These are phyloP conservation scores for Heliosperma pusillum DNA, from an alignment of 148 eudicot species.

Conservation along the genomic window DNA sequence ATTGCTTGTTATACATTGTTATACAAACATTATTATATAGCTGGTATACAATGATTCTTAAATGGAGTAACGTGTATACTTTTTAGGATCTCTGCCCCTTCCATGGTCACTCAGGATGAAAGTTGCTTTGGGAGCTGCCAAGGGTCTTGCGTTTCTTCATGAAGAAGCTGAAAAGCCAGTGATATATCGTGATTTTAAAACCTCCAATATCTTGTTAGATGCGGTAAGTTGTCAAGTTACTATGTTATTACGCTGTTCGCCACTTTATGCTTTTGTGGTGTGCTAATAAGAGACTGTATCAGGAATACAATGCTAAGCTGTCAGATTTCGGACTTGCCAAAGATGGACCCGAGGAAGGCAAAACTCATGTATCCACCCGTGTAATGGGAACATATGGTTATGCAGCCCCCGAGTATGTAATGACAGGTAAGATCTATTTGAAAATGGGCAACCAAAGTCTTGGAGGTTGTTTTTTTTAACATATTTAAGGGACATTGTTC, in stretches of 20 bases:
- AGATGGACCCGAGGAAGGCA: constrained; percentile 91
- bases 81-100: constrained; percentile 78
- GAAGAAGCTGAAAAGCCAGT: constrained; percentile 91
- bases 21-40: not conserved
- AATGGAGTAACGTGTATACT: not conserved
- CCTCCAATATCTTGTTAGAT: constrained; percentile 86
- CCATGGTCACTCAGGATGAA: constrained; percentile 94
- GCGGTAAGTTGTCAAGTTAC: constrained; percentile 55
- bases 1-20: not conserved
- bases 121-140: constrained; percentile 87
- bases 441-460: too few relatives aligned
- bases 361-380: constrained; percentile 91
- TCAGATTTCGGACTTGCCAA: constrained; percentile 96
- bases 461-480: too few relatives aligned
- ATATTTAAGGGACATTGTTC: too few relatives aligned
- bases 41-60: not conserved
- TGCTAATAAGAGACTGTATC: constrained; percentile 30
- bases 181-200: constrained; percentile 92
- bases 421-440: constrained; percentile 31
- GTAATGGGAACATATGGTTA: constrained; percentile 97
- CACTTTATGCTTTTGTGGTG: constrained; percentile 1
- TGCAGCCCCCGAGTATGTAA: constrained; percentile 69
- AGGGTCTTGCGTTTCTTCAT: constrained; percentile 87
- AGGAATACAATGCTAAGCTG: constrained; percentile 91
- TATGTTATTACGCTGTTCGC: not conserved